Conservation (phyloP, 176 grass and related monocot species). For the Ensete glaucum region DNA sequence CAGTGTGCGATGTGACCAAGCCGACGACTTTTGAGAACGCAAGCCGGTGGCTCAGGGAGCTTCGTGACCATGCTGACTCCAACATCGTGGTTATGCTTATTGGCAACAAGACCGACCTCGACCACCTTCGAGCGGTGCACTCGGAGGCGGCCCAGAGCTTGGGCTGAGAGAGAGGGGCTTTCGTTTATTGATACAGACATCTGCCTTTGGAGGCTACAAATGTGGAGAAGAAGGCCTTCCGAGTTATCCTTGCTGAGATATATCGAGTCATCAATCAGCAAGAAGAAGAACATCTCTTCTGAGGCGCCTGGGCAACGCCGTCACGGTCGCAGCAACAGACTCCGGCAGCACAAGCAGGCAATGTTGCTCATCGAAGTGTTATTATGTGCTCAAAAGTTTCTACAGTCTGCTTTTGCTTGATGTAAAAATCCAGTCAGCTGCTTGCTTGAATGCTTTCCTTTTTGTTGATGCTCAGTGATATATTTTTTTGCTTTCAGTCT, state of each 20-base stretch:
- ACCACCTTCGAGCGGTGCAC: neutral
- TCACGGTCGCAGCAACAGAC: neutral
- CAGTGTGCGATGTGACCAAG: slow-evolving; percentile 13
- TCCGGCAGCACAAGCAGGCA: neutral
- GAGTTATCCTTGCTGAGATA: slow-evolving; percentile 8
- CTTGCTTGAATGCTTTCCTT: neutral
- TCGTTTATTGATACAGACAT: neutral
- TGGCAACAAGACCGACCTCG: slow-evolving; percentile 8
- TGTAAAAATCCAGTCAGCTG: slow-evolving; percentile 3
- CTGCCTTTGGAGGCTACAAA: slow-evolving; percentile 6
- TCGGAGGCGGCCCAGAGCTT: neutral
- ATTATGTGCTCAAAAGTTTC: neutral
- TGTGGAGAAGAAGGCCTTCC: slow-evolving; percentile 18
- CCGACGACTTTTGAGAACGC: neutral
- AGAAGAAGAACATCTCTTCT: slow-evolving; percentile 16
- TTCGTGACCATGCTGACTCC: slow-evolving; percentile 7
- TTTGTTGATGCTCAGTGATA: neutral
- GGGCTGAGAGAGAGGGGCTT: neutral
- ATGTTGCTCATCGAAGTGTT: slow-evolving; percentile 3
- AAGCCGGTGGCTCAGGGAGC: slow-evolving; percentile 11
- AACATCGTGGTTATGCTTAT: slow-evolving; percentile 11
- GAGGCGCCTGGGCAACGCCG: slow-evolving; percentile 5
- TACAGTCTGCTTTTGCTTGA: neutral
- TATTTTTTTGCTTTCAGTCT: neutral
- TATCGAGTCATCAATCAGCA: slow-evolving; percentile 3